Base-by-base conservation (phyloP, 139 green algal species). In the Haematococcus sp. region DNA sequence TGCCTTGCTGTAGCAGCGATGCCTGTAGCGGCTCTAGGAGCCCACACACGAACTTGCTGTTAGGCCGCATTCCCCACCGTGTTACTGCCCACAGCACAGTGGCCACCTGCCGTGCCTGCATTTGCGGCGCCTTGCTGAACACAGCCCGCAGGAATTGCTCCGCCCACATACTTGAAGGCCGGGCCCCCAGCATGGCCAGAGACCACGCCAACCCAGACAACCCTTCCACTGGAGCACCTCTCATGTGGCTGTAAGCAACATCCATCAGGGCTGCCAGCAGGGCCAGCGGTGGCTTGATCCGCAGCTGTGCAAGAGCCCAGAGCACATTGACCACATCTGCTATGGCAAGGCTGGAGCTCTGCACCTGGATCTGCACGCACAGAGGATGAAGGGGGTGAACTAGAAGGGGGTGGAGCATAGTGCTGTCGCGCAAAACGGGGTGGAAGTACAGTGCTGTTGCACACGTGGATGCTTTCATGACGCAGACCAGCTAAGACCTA, bases 111-210 rank as follows among this genome's bases (percentile, higher is more conserved):
- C 40, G 40, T 49, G 40, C 7, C 40, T 49, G 40, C 40, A 49
- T 49, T 11, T 49, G 7, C 7, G 7, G 40, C 11, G 40, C 40
- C 11, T 11, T 49, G 40, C 11, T 49, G 25, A 40, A 65, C 11
- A n/a, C 58, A 65, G 25, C 11, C 4, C 58, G 58, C n/a, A 65
- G 58, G 25, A 65, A 65, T 22, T n/a, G 58, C 58, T 65, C 58
- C 17, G 25, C 58, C 58, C 58, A 65, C 17, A 30, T 3, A 28
- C 22, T 30, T 3, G n/a, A 22, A 16, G 58, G 58, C 58, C 58
- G 23, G 3, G 25, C 58, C 25, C 58, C 58, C 23, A 65, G 58
- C 58, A 22, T 28, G n/a, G n/a, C 58, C 58, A 30, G n/a, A 16
- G 58, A 28, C 58, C 58, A 65, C n/a, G 30, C 30, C 23, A 65